phyloP scores from a whole-genome alignment of 2,329 filamentous ascomycete genomes.

The Esteya vermicola region DNA sequence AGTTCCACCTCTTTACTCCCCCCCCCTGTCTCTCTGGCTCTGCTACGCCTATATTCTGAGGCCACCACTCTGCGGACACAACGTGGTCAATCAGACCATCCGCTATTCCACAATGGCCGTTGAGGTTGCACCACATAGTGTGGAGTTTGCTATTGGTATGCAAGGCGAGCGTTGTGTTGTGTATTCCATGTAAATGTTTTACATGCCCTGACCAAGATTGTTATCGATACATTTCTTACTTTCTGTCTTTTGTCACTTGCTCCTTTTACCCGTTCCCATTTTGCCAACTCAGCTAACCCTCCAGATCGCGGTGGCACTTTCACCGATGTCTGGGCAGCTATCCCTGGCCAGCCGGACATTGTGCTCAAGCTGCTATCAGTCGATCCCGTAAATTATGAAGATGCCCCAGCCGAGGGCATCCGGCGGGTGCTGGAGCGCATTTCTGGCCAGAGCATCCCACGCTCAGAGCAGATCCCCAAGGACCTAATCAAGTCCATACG shows the following conservation, averaged over 20 bases:
- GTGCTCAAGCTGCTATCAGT: slow-evolving; percentile 46
- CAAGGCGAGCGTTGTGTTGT: too few species aligned
- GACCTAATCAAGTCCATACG: slow-evolving; percentile 43
- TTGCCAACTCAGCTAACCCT: too few species aligned
- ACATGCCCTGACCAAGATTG: too few species aligned
- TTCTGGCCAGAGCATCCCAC: slow-evolving; percentile 60
- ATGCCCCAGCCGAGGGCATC: slow-evolving; percentile 83
- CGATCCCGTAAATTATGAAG: slow-evolving; percentile 77
- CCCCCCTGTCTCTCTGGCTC: too few species aligned
- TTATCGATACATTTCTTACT: background rate
- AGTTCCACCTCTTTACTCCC: too few species aligned
- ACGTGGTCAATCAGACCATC: too few species aligned
- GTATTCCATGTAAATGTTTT: too few species aligned
- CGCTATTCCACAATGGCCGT: background rate
- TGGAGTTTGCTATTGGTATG: slow-evolving; percentile 3
- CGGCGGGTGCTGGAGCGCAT: slow-evolving; percentile 68
- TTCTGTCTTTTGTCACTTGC: too few species aligned
- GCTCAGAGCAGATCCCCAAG: slow-evolving; percentile 38
- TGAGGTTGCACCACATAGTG: slow-evolving; percentile 1
- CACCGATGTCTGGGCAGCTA: slow-evolving; percentile 13
- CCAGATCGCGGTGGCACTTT: slow-evolving; percentile 8
- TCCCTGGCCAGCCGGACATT: slow-evolving; percentile 19
- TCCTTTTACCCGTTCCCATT: too few species aligned
- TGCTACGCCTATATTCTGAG: too few species aligned
- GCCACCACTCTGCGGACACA: background rate